Base-by-base conservation (phyloP, 768 basidiomycete species). In the Tylopilus sp. region DNA sequence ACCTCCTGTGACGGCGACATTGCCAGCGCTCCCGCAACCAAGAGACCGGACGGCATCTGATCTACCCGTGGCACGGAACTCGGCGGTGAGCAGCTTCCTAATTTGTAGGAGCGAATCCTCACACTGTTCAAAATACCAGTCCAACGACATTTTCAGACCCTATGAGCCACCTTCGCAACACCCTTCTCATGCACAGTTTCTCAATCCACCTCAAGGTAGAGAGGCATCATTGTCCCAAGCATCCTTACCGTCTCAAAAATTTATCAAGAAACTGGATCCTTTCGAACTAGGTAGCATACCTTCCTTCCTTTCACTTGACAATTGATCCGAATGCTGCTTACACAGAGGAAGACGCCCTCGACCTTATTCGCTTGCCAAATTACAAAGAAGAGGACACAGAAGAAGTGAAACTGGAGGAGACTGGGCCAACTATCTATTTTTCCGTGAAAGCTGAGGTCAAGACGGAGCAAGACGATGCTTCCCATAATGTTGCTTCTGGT, bases 251-350 rank as follows among this genome's bases (percentile, higher is more conserved):
- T 52, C 31, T 6, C 37, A 36, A 11, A 70, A 63, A 38, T 54
- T 62, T 17, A 21, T 66, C 31, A 68, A 56, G 40, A 68, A 68
- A 37, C 33, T 66, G 3, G 69, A 70, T 45, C 67, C 67, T 0
- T 70, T 68, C 6, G 66, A 69, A 33, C 24, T 67, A 19, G 69
- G 69, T 57, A 17, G 44, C 36, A 6, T 12, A 3, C 16, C 2
- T 5, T 4, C 21, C 22, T 17, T 34, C 1, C 22, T 17, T 34
- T 1, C 2, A 40, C 19, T 11, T 3, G 14, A 43, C 9, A 3
- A 12, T 36, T 40, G 6, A 2, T 28, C 24, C 34, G 11, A 38
- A 13, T 19, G 11, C 6, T 48, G 1, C 1, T 36, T 29, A 6
- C 7, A 16, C 22, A 70, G 67, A 70, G 2, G 68, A 70, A 36